Conservation (phyloP, 305 asterid genomes). For the Solanum hybrid region DNA sequence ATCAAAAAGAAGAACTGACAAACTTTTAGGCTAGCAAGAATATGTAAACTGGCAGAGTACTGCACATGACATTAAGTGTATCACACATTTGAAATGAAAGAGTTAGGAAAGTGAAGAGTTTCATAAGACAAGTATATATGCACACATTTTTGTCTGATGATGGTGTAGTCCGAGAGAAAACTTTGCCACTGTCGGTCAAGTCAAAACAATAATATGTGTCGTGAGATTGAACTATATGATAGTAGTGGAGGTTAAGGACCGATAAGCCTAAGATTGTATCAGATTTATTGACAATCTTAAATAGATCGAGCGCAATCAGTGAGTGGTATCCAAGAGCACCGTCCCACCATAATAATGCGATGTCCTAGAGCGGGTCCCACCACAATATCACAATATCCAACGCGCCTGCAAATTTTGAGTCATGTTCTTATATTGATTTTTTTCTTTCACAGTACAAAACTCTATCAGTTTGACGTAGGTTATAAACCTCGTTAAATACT, state of each 20-base stretch:
- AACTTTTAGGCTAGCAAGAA: background rate
- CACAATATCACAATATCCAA: fast-evolving
- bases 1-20: background rate
- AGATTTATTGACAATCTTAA: background rate
- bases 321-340: fast-evolving
- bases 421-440: no score
- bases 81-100: background rate
- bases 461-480: background rate
- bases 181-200: no score
- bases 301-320: background rate
- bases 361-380: fast-evolving
- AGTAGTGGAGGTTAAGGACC: background rate
- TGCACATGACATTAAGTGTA: background rate
- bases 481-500: background rate
- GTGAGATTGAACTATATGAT: background rate
- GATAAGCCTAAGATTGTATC: background rate
- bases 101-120: background rate
- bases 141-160: background rate
- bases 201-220: no score
- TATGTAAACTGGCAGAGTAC: fast-evolving
- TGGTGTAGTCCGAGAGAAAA: background rate
- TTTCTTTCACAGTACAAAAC: no score
- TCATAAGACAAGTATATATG: background rate
- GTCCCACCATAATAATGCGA: fast-evolving
- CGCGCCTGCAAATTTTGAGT: no score